phyloP scores from a whole-genome alignment of 495 filamentous ascomycete species.

The Pseudotulostoma volvatum region DNA sequence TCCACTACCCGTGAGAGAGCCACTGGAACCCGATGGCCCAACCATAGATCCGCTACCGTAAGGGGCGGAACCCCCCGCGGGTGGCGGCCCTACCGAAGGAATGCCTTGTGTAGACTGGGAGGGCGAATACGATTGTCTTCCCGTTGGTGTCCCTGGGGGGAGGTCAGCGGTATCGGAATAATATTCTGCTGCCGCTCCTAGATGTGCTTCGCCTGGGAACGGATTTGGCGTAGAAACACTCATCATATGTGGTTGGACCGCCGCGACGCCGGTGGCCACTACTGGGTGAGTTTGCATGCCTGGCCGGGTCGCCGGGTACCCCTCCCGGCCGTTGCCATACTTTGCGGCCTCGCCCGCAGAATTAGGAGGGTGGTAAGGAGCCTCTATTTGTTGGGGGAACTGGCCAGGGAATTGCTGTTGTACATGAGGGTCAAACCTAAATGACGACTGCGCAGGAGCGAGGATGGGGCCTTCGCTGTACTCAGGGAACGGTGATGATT shows the following conservation, averaged over 20 bases:
- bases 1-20: background rate
- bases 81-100: slow-evolving; percentile 10
- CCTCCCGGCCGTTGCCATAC: slow-evolving; percentile 49
- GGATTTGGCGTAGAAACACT: slow-evolving; percentile 32
- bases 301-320: slow-evolving; percentile 45
- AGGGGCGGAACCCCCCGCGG: slow-evolving; percentile 11
- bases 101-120: too few species aligned
- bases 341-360: slow-evolving; percentile 44
- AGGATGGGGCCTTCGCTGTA: slow-evolving; percentile 17
- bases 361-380: slow-evolving; percentile 37
- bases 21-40: slow-evolving; percentile 2
- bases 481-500: slow-evolving; percentile 5
- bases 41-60: slow-evolving; percentile 14
- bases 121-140: too few species aligned
- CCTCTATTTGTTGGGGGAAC: slow-evolving; percentile 26
- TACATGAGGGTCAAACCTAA: slow-evolving; percentile 34
- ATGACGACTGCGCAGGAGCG: slow-evolving; percentile 10
- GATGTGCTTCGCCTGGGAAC: slow-evolving; percentile 29
- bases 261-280: slow-evolving; percentile 37
- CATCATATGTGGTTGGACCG: slow-evolving; percentile 33
- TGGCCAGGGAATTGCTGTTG: slow-evolving; percentile 44
- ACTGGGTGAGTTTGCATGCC: slow-evolving; percentile 39
- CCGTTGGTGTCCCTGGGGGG: slow-evolving; percentile 3
- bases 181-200: slow-evolving; percentile 37
- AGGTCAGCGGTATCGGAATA: slow-evolving; percentile 15